A percentile compares a stretch with the other conserved stretches of the same genome.
phyloP scores from a whole-genome alignment of 2,329 filamentous ascomycete species.

The Huntiella abstrusa region DNA sequence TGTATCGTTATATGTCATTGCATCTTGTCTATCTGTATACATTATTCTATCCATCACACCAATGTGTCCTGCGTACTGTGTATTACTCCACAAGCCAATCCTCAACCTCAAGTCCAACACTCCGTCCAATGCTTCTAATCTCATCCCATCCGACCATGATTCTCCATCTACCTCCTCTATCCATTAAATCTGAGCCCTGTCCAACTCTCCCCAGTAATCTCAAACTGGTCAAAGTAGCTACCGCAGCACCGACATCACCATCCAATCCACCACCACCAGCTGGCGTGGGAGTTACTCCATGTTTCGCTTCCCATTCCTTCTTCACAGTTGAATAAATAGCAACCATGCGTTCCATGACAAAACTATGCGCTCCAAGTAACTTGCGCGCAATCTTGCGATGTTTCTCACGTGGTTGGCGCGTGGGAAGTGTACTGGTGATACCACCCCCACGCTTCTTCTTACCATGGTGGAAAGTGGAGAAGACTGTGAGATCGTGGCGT shows the following conservation, averaged over 20 bases:
- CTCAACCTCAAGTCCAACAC: constrained; percentile 58
- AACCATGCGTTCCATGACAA: constrained; percentile 59
- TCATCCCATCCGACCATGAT: constrained; percentile 67
- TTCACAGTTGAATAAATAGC: constrained; percentile 56
- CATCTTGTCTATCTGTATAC: background rate
- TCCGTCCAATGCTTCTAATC: constrained; percentile 48
- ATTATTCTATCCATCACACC: no score
- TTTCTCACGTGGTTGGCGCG: constrained; percentile 24
- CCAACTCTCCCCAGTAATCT: constrained; percentile 49
- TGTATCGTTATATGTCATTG: background rate
- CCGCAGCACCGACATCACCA: constrained; percentile 40
- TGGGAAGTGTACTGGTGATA: constrained; percentile 18
- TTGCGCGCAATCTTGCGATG: constrained; percentile 59
- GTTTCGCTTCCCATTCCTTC: constrained; percentile 27
- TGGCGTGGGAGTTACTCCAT: constrained; percentile 9
- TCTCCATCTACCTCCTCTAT: constrained; percentile 54
- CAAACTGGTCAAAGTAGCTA: constrained; percentile 56
- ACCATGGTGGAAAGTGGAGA: constrained; percentile 49
- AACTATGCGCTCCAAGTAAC: constrained; percentile 57
- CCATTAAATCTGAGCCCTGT: constrained; percentile 39
- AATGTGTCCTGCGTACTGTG: no score
- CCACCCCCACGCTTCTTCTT: constrained; percentile 31
- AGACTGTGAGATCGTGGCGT: constrained; percentile 53
- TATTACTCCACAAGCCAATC: constrained; percentile 52
- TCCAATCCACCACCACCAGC: constrained; percentile 23